A percentile compares a stretch with the other conserved stretches of the same genome.
phyloP scores from a whole-genome alignment of 2,329 filamentous ascomycete genomes.

The Aspergillus piperis region DNA sequence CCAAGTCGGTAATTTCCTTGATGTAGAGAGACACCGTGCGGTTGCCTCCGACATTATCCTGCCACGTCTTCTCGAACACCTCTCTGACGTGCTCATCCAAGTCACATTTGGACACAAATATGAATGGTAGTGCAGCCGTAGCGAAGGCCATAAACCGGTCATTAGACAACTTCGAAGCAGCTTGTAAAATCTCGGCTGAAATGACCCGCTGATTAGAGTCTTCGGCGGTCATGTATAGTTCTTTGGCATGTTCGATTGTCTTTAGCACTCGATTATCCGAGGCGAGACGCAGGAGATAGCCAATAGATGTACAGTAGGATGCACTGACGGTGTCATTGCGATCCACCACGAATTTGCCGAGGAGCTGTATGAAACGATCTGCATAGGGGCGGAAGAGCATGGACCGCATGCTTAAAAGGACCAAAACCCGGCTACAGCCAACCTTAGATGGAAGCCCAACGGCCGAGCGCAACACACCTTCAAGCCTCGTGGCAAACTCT shows the following conservation, averaged over 20 bases:
- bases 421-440: constrained; percentile 80
- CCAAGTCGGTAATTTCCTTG: constrained; percentile 73
- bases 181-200: constrained; percentile 78
- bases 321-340: constrained; percentile 91
- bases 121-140: constrained; percentile 75
- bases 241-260: constrained; percentile 58
- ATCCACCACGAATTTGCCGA: constrained; percentile 82
- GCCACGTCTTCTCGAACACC: constrained; percentile 83
- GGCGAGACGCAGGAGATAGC: constrained; percentile 74
- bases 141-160: constrained; percentile 83
- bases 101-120: constrained; percentile 86
- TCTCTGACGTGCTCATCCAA: constrained; percentile 75
- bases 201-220: constrained; percentile 74
- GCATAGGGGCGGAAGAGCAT: constrained; percentile 74
- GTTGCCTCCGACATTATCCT: constrained; percentile 82
- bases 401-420: constrained; percentile 77
- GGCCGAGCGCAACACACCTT: constrained; percentile 78
- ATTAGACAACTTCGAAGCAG: constrained; percentile 81
- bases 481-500: constrained; percentile 69
- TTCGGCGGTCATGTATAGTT: constrained; percentile 78
- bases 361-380: constrained; percentile 71
- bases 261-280: constrained; percentile 60
- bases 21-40: constrained; percentile 82
- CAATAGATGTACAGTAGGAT: constrained; percentile 81
- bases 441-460: constrained; percentile 94